A percentile compares a stretch with the other conserved stretches of the same genome.
Conservation (phyloP, 768 basidiomycete genomes). For the Leccinum variicolor region DNA sequence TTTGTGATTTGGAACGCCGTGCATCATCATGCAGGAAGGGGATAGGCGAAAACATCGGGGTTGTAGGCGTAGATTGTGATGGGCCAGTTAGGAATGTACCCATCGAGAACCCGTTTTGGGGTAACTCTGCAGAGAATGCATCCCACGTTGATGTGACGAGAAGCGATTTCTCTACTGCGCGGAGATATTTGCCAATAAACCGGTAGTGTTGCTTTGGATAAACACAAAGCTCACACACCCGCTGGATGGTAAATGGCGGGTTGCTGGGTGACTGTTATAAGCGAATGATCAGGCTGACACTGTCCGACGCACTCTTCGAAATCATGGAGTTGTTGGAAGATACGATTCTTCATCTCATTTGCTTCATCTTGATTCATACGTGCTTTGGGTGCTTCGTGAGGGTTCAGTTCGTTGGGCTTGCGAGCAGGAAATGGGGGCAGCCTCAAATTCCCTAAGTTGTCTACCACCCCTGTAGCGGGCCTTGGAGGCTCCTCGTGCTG, state of each 20-base stretch:
- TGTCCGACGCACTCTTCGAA: conserved; percentile 63
- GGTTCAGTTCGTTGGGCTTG: conserved; percentile 44
- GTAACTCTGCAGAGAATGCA: conserved; percentile 54
- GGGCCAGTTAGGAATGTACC: conserved; percentile 40
- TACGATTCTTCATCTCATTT: conserved; percentile 47
- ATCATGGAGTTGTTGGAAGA: conserved; percentile 65
- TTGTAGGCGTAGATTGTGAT: conserved; percentile 59
- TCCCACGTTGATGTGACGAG: conserved; percentile 81
- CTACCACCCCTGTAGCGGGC: conserved; percentile 32
- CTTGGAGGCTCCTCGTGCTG: conserved; percentile 39
- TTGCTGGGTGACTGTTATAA: conserved; percentile 32
- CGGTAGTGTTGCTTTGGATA: conserved; percentile 70
- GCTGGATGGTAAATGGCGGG: conserved; percentile 87
- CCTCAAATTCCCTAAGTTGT: conserved; percentile 55
- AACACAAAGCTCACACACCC: conserved; percentile 78
- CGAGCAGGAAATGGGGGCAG: conserved; percentile 73
- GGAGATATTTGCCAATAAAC: conserved; percentile 80
- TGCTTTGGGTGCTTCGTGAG: conserved; percentile 52
- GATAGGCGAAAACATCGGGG: conserved; percentile 85
- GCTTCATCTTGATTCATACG: conserved; percentile 64
- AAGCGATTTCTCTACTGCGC: conserved; percentile 77
- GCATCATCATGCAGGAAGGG: conserved; percentile 84
- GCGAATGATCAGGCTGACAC: background rate
- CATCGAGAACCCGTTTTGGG: conserved; percentile 26
- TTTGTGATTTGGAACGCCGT: conserved; percentile 73